A percentile compares a stretch with the other conserved stretches of the same genome.
phyloP scores from a whole-genome alignment of 768 basidiomycete genomes.

The Panaeolus cyanescens region DNA sequence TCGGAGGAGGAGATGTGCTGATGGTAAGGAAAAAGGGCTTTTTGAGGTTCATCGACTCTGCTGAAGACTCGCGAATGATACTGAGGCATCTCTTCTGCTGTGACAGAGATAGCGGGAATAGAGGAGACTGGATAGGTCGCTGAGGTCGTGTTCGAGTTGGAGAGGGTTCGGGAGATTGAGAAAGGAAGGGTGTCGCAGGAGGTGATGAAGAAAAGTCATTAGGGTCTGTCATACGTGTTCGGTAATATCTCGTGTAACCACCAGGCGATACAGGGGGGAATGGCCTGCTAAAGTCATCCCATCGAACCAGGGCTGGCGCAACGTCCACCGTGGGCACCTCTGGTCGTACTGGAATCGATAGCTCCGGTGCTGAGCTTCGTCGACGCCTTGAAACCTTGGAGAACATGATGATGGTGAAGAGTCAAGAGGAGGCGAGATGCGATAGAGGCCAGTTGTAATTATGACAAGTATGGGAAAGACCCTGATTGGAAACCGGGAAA shows the following conservation, averaged over 20 bases:
- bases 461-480: slow-evolving; percentile 23
- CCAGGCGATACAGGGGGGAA: slow-evolving; percentile 42
- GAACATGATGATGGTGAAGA: slow-evolving; percentile 27
- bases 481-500: slow-evolving; percentile 5
- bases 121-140: slow-evolving; percentile 15
- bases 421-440: slow-evolving; percentile 7
- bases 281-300: slow-evolving; percentile 36
- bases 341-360: neutral
- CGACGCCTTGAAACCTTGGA: slow-evolving; percentile 26
- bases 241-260: slow-evolving; percentile 44
- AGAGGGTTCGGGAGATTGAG: slow-evolving; percentile 16
- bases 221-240: slow-evolving; percentile 9
- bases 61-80: slow-evolving; percentile 26
- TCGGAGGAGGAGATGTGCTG: neutral
- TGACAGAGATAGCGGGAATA: slow-evolving; percentile 15
- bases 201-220: slow-evolving; percentile 15
- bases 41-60: slow-evolving; percentile 19
- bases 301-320: slow-evolving; percentile 38
- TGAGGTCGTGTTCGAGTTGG: slow-evolving; percentile 16
- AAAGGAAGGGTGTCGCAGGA: slow-evolving; percentile 18
- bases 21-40: slow-evolving; percentile 14
- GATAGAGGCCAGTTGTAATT: slow-evolving; percentile 6
- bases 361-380: slow-evolving; percentile 13
- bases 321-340: slow-evolving; percentile 14
- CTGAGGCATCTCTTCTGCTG: slow-evolving; percentile 16